phyloP scores from a whole-genome alignment of 345 rosid species.

The Bretschneidera sinensis region DNA sequence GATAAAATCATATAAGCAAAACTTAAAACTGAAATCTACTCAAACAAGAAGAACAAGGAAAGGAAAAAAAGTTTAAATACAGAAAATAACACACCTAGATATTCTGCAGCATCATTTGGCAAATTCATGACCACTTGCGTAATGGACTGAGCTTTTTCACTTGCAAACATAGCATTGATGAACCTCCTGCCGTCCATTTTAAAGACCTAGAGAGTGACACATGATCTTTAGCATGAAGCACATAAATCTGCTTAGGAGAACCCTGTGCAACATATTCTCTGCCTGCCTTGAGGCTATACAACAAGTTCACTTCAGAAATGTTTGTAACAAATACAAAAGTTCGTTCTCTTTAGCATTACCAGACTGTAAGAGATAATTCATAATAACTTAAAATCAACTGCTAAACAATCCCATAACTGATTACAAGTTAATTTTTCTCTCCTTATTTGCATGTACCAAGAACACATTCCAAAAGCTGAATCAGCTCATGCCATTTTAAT shows the following conservation, averaged over 20 bases:
- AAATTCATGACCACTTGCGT: constrained; percentile 85
- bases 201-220: constrained; percentile 46
- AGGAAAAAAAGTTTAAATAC: not conserved
- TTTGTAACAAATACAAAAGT: not conserved
- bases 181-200: constrained; percentile 94
- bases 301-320: not conserved
- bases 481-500: not conserved
- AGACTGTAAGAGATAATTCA: not conserved
- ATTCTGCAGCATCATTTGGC: constrained; percentile 81
- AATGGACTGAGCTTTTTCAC: constrained; percentile 59
- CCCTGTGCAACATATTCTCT: not conserved
- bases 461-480: not conserved
- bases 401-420: not conserved
- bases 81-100: constrained; percentile 41
- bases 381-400: not conserved
- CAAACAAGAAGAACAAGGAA: no score
- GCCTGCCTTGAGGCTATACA: not conserved
- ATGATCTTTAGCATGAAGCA: constrained; percentile 11
- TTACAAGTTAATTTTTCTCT: not conserved
- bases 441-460: not conserved
- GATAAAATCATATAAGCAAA: no score
- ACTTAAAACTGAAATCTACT: no score
- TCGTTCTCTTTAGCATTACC: not conserved
- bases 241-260: constrained; percentile 1
- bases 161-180: constrained; percentile 64